phyloP scores from a whole-genome alignment of 805 yeast species.

The Yamadazyma laniorum region DNA sequence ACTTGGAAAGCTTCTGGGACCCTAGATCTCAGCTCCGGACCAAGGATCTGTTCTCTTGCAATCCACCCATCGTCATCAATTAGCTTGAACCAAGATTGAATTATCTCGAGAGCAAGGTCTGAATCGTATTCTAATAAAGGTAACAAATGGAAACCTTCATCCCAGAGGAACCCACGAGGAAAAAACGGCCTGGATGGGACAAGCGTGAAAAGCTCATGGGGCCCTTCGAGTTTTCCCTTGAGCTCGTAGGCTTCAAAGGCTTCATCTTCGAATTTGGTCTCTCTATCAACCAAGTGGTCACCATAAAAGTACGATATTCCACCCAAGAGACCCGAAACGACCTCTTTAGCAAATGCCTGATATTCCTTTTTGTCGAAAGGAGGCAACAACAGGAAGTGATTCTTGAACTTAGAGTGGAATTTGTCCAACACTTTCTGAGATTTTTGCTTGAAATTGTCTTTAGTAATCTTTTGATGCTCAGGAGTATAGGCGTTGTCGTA shows the following conservation, averaged over 20 bases:
- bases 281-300: conserved; percentile 74
- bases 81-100: conserved; percentile 82
- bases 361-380: conserved; percentile 52
- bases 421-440: conserved; percentile 30
- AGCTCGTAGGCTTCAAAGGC: conserved; percentile 47
- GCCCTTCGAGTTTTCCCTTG: conserved; percentile 67
- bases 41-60: conserved; percentile 91
- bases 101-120: conserved; percentile 73
- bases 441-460: conserved; percentile 33
- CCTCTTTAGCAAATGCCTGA: conserved; percentile 65
- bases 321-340: conserved; percentile 80
- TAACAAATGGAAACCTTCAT: conserved; percentile 91
- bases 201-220: conserved; percentile 70
- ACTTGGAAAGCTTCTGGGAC: conserved; percentile 83
- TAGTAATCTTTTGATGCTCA: conserved; percentile 33
- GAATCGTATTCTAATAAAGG: conserved; percentile 82
- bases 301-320: conserved; percentile 91
- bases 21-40: conserved; percentile 82
- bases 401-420: conserved; percentile 54
- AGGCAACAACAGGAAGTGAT: conserved; percentile 47
- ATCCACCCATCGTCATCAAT: conserved; percentile 95
- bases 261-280: conserved; percentile 65
- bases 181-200: conserved; percentile 93
- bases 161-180: conserved; percentile 98
- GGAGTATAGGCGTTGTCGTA: conserved; percentile 50